Evolutionary conservation across 2,329 filamentous ascomycete species (phyloP), one percentile per base, ranked within the genome.

Genomic region (Colletotrichum limetticola): DNA sequence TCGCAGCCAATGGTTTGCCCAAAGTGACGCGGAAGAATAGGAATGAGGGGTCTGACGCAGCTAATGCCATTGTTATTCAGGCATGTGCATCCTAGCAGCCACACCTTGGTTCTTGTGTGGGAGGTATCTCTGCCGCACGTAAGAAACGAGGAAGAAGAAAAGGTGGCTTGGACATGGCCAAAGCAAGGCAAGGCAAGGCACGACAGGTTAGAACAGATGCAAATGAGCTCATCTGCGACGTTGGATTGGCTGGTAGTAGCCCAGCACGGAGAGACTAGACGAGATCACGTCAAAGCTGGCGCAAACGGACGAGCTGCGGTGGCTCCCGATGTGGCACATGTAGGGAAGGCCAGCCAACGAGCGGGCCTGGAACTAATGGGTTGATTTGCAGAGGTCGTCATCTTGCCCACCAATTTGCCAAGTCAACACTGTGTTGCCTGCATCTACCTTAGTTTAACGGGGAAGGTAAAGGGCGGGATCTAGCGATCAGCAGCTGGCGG

Each of bases 171-270:
- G 28, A 30, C 26, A 55, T n/a, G 24, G 46, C n/a, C 22, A 49
- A 62, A 68, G 63, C 68, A 71, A 52, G 68, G 68, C 68, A 71
- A 52, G 68, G 68, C 46, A 61, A 67, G 56, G 9, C 30, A 46
- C 32, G n/a, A 24, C 46, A 35, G 52, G 37, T 14, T 11, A 49
- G 65, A 52, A 32, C 68, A 68, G 57, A 35, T 28, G 56, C 26
- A 67, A 37, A 22, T 14, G 24, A 32, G 53, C 66, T 55, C 26
- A 32, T 46, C 57, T 49, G 11, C 46, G 19, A 24, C 24, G 55
- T 59, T 5, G 37, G 14, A 66, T 53, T 59, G 63, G 55, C 6
- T 8, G 55, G 26, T 30, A 46, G 30, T 24, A 30, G 8, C 42
- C 46, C 37, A n/a, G 26, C 42, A 37, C 32, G 35, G 42, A 55